Base-by-base conservation (phyloP, 768 basidiomycete genomes). In the Crucibulum laeve region DNA sequence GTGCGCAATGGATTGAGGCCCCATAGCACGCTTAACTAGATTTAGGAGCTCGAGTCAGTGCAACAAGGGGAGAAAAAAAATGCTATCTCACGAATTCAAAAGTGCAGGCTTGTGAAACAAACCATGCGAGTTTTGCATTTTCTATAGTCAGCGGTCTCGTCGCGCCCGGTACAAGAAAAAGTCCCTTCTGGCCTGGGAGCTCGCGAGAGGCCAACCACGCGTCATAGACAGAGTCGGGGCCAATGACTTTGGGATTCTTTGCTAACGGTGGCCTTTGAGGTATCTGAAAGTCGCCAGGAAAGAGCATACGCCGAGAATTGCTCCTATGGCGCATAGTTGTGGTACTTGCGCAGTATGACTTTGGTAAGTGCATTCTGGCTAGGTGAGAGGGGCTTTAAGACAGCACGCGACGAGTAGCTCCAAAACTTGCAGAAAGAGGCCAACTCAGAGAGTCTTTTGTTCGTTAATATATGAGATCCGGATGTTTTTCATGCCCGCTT, bases 1-100 rank as follows among this genome's bases (percentile, higher is more conserved):
- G 84, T 81, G 46, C 87, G 76, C 38, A 80, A 52, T 25, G 87
- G 88, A 52, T 90, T 84, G 25, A 84, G 63, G 40, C 59, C 56
- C 58, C 70, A 71, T 24, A 79, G 60, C 34, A 65, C 61, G 25
- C 58, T 59, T 51, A 76, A 63, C 71, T 77, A 44, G 36, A 15
- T 40, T 41, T 32, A 49, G 24, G 48, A 48, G 25, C 46, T 37
- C 10, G 37, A 25, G 41, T 42, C 25, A 45, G 41, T 36, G 23
- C n/a, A 41, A 39, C 19, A 43, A 17, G 21, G 45, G 37, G 23
- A 38, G 10, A 40, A 48, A 28, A 40, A 40, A 13, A 25, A 4
- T 14, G 48, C 4, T 60, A 52, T 42, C 68, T 56, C 52, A 82
- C 68, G 44, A 90, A 66, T 44, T 83, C 73, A 15, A 73, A 66